Percentiles rank a stretch among this genome's conserved stretches.
These are phyloP conservation scores for Mimosa bimucronata DNA, from an alignment of 306 rosid species.

Conservation along the genomic window DNA sequence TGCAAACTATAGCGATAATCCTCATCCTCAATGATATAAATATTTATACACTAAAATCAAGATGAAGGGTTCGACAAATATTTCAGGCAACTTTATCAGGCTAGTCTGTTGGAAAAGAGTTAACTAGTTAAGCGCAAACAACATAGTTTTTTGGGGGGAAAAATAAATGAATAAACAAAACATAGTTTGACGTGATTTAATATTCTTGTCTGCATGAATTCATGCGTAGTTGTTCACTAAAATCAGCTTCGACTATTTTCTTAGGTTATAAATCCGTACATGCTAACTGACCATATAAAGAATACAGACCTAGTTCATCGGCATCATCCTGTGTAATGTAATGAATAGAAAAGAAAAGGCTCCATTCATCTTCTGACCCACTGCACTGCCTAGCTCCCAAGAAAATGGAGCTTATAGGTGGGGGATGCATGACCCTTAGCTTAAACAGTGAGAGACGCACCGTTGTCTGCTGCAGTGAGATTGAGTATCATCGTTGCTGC, in stretches of 20 bases:
- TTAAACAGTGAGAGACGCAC: slow-evolving; percentile 86
- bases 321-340: neutral
- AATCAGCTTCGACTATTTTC: neutral
- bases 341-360: neutral
- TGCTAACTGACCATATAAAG: neutral
- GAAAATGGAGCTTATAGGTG: neutral
- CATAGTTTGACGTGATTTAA: neutral
- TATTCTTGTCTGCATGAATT: neutral
- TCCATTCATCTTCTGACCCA: neutral
- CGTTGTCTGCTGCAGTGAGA: slow-evolving; percentile 82
- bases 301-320: neutral
- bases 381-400: neutral
- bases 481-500: slow-evolving; percentile 87
- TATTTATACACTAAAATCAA: neutral
- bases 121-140: too few relatives aligned
- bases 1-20: neutral
- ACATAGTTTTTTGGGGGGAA: too few relatives aligned
- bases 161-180: neutral
- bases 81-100: neutral
- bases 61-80: neutral
- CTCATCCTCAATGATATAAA: neutral
- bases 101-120: neutral
- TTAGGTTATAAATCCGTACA: neutral
- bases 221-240: neutral
- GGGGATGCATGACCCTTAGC: neutral